Base-by-base conservation (phyloP, 192 early-diverging fungal genomes). In the Podila minutissima region DNA sequence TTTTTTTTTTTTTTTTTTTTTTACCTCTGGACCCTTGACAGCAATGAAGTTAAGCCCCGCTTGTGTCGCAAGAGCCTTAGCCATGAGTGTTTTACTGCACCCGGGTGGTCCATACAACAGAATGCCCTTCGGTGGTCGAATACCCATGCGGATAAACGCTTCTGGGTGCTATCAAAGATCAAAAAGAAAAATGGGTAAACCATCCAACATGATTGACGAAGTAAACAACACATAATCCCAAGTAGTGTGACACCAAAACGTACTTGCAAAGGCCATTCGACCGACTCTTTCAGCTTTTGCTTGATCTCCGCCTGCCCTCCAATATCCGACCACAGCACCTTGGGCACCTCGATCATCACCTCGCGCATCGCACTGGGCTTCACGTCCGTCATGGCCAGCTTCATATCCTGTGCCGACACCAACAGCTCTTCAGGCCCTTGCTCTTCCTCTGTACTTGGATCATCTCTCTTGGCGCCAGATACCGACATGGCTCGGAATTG, bases 31-130 rank as follows among this genome's bases (percentile, higher is more conserved):
- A 3, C 98, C 98, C 48, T 98, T 98, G 19, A 99, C 95, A 12
- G 98, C 98, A 68, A 99, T 91, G 83, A 99, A 99, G 83, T 99
- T 99, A 31, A 99, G 82, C 10, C 96, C 96, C 7, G 94, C 91
- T 75, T 99, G 97, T 0, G 97, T 98, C 4, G 98, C 98, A 33
- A 99, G 83, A 8, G 98, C 98, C 81, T 99, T 98, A 8, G 97
- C 97, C 89, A 97, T 96, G 28, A 99, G 88, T 2, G 98, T 99
- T 77, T 99, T 99, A 86, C 92, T 94, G 85, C 97, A 98, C 29
- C 98, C 98, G 8, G 98, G 98, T 26, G 98, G 98, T 11, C 98
- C 98, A 72, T 98, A 99, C 32, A 99, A 81, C n/a, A 99, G 74
- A 46, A 99, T 92, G 19, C 98, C 98, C 78, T 98, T 98, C 35